Conservation (phyloP, 495 filamentous ascomycete species). For the Annulohypoxylon moriforme region DNA sequence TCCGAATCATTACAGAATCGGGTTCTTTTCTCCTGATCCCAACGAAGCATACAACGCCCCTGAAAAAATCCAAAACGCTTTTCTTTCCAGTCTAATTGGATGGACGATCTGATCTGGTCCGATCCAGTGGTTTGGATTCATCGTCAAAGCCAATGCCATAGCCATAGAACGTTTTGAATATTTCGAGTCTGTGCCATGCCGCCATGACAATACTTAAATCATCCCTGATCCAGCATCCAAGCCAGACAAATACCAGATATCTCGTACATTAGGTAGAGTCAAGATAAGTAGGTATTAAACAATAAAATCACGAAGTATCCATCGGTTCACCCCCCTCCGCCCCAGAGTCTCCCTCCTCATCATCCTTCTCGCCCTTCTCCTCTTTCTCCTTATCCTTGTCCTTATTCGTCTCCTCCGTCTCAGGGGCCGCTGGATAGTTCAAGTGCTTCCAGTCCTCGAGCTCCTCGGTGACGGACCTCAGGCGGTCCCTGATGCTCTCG, state of each 20-base stretch:
- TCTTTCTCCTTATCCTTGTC: constrained; percentile 27
- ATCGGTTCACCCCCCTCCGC: constrained; percentile 31
- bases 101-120: neutral
- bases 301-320: constrained; percentile 20
- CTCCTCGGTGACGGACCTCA: constrained; percentile 93
- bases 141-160: neutral
- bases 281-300: neutral
- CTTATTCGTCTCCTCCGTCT: constrained; percentile 35
- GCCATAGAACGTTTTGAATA: neutral
- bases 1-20: neutral
- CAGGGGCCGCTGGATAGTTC: constrained; percentile 64
- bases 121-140: neutral
- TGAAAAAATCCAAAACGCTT: neutral
- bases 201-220: constrained; percentile 9
- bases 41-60: neutral
- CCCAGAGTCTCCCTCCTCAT: constrained; percentile 47
- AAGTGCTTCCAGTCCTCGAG: constrained; percentile 91
- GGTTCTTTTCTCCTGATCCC: neutral
- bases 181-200: constrained; percentile 14
- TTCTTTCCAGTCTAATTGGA: neutral
- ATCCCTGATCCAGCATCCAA: constrained; percentile 8
- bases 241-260: neutral
- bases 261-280: neutral
- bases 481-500: constrained; percentile 89
- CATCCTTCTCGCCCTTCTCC: constrained; percentile 45